A percentile compares a stretch with the other conserved stretches of the same genome.
Evolutionary conservation across 805 yeast genomes (phyloP).

Genomic region (Scheffersomyces stipitis): DNA sequence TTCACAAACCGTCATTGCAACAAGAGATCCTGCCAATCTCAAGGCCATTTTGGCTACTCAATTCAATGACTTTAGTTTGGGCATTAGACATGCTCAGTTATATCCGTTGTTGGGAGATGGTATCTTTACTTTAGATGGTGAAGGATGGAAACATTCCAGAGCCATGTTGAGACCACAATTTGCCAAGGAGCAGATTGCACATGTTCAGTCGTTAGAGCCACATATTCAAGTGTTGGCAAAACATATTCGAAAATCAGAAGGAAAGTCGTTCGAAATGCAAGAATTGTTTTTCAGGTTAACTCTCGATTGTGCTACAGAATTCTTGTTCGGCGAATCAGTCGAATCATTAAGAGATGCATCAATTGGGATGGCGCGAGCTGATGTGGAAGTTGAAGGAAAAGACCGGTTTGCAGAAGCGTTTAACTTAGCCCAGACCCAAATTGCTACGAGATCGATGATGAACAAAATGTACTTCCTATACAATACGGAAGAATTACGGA

Average conservation of each 20-base stretch:
- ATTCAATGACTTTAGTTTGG: conserved; percentile 18
- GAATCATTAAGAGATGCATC: conserved; percentile 5
- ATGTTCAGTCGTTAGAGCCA: conserved; percentile 14
- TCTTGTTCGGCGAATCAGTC: conserved; percentile 13
- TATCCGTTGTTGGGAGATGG: conserved; percentile 19
- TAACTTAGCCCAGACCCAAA: conserved; percentile 15
- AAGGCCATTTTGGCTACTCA: conserved; percentile 22
- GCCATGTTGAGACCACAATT: conserved; percentile 21
- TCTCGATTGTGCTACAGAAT: conserved; percentile 17
- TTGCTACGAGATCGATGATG: conserved; percentile 16
- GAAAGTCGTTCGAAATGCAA: conserved; percentile 6
- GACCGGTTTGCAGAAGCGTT: conserved; percentile 17
- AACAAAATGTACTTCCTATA: conserved; percentile 13
- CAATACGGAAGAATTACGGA: conserved; percentile 14
- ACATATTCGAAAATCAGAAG: conserved; percentile 4
- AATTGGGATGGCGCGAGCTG: conserved; percentile 15
- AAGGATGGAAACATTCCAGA: conserved; percentile 21
- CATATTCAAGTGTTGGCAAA: conserved; percentile 12
- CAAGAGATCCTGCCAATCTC: conserved; percentile 21
- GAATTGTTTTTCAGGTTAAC: conserved; percentile 11
- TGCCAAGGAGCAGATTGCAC: conserved; percentile 18
- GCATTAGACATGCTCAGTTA: conserved; percentile 14
- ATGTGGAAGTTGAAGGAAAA: conserved; percentile 10
- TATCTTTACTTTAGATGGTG: conserved; percentile 19
- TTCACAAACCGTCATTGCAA: conserved; percentile 4